Evolutionary conservation across 2,329 filamentous ascomycete genomes (phyloP).

Genomic region (Blastomyces emzantsi): DNA sequence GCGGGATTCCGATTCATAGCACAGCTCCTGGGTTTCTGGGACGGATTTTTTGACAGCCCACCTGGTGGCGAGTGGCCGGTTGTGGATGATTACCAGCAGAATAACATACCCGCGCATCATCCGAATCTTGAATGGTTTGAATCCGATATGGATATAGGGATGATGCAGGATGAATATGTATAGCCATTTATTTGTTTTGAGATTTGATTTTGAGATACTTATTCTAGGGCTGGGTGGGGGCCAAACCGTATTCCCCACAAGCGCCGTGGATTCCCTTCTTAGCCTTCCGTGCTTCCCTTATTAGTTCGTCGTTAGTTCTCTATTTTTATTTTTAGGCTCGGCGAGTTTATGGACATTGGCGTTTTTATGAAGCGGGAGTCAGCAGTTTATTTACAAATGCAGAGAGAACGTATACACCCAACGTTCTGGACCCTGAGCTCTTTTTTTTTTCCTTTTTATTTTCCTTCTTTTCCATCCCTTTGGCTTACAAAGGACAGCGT

Average conservation of each 20-base stretch:
- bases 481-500: not conserved
- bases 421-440: not conserved
- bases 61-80: not conserved
- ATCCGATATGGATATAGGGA: slow-evolving; percentile 10
- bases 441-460: not conserved
- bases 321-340: not conserved
- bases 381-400: not conserved
- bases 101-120: not conserved
- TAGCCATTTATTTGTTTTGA: not conserved
- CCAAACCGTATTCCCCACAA: not conserved
- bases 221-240: not conserved
- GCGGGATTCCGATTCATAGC: slow-evolving; percentile 26
- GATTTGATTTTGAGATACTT: not conserved
- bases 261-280: not conserved
- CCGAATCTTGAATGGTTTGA: slow-evolving; percentile 6
- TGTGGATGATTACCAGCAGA: not conserved
- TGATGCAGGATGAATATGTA: slow-evolving; percentile 15
- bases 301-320: not conserved
- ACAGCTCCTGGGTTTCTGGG: slow-evolving; percentile 33
- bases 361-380: not conserved
- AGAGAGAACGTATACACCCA: not conserved
- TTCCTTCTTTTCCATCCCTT: not conserved
- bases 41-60: slow-evolving; percentile 33
- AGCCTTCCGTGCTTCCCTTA: not conserved
- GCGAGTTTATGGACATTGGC: not conserved